Conservation (phyloP, 768 basidiomycete species). For the Udeniomyces megalosporus region DNA sequence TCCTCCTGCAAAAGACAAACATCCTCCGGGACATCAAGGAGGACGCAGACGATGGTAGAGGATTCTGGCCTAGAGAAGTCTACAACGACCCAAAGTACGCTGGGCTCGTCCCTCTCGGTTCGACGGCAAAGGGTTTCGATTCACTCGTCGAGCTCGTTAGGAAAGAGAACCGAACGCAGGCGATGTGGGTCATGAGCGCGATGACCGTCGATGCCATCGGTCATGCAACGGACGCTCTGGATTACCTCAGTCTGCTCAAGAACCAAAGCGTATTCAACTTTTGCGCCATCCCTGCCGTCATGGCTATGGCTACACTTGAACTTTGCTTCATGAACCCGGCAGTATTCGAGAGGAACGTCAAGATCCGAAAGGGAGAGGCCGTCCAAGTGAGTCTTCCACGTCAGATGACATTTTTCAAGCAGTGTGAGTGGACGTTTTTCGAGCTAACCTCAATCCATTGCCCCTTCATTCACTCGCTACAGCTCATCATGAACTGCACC, state of each 20-base stretch:
- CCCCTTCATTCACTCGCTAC: neutral
- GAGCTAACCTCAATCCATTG: neutral
- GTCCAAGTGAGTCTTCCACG: constrained; percentile 43
- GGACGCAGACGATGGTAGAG: constrained; percentile 65
- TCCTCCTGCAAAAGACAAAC: constrained; percentile 92
- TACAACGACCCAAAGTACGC: constrained; percentile 52
- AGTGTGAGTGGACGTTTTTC: neutral
- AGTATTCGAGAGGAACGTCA: constrained; percentile 76
- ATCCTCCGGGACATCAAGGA: constrained; percentile 92
- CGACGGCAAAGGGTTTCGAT: no score
- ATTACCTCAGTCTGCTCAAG: constrained; percentile 70
- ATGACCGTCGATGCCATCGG: constrained; percentile 79
- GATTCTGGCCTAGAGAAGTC: constrained; percentile 90
- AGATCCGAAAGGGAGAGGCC: constrained; percentile 85
- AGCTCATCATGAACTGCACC: constrained; percentile 84
- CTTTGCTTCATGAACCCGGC: constrained; percentile 82
- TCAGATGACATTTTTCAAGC: neutral
- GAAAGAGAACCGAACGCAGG: constrained; percentile 41
- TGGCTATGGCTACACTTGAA: constrained; percentile 89
- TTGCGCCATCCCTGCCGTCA: constrained; percentile 80
- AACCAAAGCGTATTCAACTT: constrained; percentile 93
- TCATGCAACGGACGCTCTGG: constrained; percentile 69
- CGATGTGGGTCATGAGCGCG: constrained; percentile 64
- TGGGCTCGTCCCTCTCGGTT: constrained; percentile 37
- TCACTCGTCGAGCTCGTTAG: constrained; percentile 53